Base-by-base conservation (phyloP, 202 grass and related monocot species). In the Schoenoplectus tabernaemontani region DNA sequence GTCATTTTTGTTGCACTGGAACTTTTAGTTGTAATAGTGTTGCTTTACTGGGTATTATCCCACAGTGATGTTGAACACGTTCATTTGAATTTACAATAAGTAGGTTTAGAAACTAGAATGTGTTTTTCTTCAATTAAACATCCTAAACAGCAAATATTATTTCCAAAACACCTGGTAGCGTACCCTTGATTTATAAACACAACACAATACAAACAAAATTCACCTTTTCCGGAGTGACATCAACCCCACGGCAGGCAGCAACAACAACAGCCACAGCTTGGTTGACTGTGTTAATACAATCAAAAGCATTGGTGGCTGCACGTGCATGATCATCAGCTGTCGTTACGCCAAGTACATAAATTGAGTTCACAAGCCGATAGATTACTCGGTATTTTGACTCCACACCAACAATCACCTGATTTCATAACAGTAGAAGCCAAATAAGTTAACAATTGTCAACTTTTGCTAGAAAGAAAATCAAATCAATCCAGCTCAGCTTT, bases 321-420 rank as follows among this genome's bases (percentile, higher is more conserved):
- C 84, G 57, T 38, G 90, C 84, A 68, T 98, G 88, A 81, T 95
- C 91, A 78, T 91, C 86, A 43, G 92, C 85, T 81, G 91, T 95
- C 61, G 96, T 98, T 51, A 98, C 81, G 46, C 96, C 91, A 24
- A 98, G 91, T 60, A 98, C 91, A 79, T 98, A 98, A 70, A 98
- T 94, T 82, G 88, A 90, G 81, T 98, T 98, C 7, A 98, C 96
- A 30, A 98, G 89, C 56, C 96, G 96, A 71, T 99, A 99, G 7
- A 99, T 90, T 3, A 99, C 86, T 82, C 96, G 89, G 74, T 98
- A 98, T 80, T 98, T 93, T 59, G 91, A 95, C 85, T 98, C 96
- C 11, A 98, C 89, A n/a, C 95, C 95, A 64, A 98, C 95, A n/a
- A 92, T 90, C 26, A 98, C 86, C 88, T 98, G 91, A 50, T 90